Evolutionary conservation across 2,329 filamentous ascomycete genomes (phyloP).

Genomic region (Fusarium continuum): DNA sequence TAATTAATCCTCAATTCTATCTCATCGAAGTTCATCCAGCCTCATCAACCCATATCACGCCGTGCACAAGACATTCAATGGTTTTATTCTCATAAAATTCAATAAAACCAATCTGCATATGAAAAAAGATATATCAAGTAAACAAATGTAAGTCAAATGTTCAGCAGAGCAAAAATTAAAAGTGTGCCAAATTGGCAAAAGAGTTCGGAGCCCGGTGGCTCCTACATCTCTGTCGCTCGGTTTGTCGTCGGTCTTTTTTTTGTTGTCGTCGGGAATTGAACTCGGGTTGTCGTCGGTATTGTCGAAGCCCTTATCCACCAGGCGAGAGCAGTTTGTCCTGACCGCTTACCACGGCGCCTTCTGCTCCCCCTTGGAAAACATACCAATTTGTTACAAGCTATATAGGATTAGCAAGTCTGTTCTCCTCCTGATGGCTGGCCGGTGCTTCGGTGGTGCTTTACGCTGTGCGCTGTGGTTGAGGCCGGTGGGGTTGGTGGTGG

Average conservation of each 20-base stretch:
- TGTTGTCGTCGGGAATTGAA: slow-evolving; percentile 27
- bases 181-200: slow-evolving; percentile 32
- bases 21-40: too few species aligned
- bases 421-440: not conserved
- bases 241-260: slow-evolving; percentile 13
- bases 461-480: not conserved
- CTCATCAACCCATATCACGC: too few species aligned
- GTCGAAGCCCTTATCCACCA: slow-evolving; percentile 19
- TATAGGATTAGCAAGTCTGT: slow-evolving; percentile 7
- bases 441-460: not conserved
- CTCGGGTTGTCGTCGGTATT: slow-evolving; percentile 5
- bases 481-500: not conserved
- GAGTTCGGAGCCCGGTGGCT: slow-evolving; percentile 41
- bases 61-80: too few species aligned
- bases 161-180: not conserved
- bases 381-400: not conserved
- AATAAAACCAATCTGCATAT: too few species aligned
- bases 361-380: slow-evolving; percentile 26
- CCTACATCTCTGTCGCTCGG: slow-evolving; percentile 43
- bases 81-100: too few species aligned
- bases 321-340: slow-evolving; percentile 42
- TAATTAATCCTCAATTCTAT: too few species aligned
- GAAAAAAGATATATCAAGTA: too few species aligned
- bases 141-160: too few species aligned
- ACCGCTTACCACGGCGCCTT: slow-evolving; percentile 42